Percentiles rank a stretch among this genome's conserved stretches.
These are phyloP conservation scores for Aspergillus affinis DNA, from an alignment of 495 filamentous ascomycete genomes.

Conservation along the genomic window DNA sequence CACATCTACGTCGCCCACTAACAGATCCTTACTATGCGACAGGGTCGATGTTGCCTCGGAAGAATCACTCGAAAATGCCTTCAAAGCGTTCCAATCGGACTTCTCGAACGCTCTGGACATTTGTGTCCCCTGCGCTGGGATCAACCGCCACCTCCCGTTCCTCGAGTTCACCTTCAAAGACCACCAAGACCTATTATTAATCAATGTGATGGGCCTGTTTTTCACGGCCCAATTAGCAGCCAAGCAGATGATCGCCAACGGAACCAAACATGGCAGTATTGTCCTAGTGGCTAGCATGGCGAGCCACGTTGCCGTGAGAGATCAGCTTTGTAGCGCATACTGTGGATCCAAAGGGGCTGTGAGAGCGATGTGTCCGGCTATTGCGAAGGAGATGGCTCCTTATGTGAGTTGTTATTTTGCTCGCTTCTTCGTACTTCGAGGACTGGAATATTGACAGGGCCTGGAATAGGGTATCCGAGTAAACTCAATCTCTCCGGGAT, in stretches of 20 bases:
- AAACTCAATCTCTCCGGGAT: constrained; percentile 48
- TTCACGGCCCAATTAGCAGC: constrained; percentile 48
- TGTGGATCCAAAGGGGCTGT: constrained; percentile 71
- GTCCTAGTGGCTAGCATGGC: constrained; percentile 50
- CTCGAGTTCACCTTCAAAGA: constrained; percentile 45
- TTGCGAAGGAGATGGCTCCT: constrained; percentile 56
- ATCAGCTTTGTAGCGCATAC: constrained; percentile 75
- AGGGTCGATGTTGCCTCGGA: constrained; percentile 63
- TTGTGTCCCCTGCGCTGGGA: constrained; percentile 41
- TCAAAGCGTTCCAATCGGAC: constrained; percentile 43
- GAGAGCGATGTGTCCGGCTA: constrained; percentile 65
- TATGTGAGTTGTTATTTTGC: constrained; percentile 23
- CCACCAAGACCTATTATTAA: constrained; percentile 38
- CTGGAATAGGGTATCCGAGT: constrained; percentile 36
- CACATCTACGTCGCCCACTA: constrained; percentile 53
- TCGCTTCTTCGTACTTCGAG: too few species aligned
- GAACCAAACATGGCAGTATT: constrained; percentile 46
- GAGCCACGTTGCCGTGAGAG: constrained; percentile 52
- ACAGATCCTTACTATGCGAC: constrained; percentile 32
- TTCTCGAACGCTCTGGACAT: constrained; percentile 43
- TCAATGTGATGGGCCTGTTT: constrained; percentile 38
- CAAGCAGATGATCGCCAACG: constrained; percentile 48
- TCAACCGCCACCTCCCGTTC: constrained; percentile 37
- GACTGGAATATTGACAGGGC: background rate
- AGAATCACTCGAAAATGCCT: constrained; percentile 55